phyloP scores from a whole-genome alignment of 139 green algal species.

The Micromonas commoda region DNA sequence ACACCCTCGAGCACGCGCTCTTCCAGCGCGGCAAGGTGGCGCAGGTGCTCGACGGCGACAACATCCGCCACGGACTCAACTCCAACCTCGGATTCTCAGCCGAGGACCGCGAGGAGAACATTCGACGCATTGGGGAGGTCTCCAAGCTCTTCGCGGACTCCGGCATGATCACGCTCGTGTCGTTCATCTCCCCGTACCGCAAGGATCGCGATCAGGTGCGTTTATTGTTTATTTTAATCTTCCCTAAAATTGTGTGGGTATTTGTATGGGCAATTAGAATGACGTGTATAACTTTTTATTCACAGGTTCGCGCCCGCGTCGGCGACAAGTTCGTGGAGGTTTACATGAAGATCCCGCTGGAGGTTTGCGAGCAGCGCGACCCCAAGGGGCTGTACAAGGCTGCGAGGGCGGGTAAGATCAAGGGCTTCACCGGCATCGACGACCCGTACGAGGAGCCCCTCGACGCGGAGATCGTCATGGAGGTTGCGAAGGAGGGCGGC shows the following conservation, averaged over 20 bases:
- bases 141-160: conserved; percentile 83
- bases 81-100: conserved; percentile 82
- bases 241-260: too few relatives aligned
- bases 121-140: conserved; percentile 85
- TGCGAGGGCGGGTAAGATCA: conserved; percentile 80
- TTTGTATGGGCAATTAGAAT: too few relatives aligned
- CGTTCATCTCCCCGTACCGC: conserved; percentile 90
- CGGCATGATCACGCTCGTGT: conserved; percentile 81
- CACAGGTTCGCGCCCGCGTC: conserved; percentile 22
- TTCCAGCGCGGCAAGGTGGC: conserved; percentile 60
- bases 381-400: conserved; percentile 95
- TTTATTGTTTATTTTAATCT: too few relatives aligned
- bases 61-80: conserved; percentile 87
- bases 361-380: conserved; percentile 84
- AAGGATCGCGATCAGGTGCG: conserved; percentile 2
- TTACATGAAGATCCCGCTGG: conserved; percentile 84
- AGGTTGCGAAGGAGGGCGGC: conserved; percentile 21
- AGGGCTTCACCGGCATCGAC: conserved; percentile 70
- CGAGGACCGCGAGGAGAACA: conserved; percentile 85
- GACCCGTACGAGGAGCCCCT: conserved; percentile 86
- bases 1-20: conserved; percentile 70
- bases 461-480: conserved; percentile 53
- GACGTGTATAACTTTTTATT: too few relatives aligned
- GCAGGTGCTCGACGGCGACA: conserved; percentile 87
- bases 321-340: conserved; percentile 42